These are phyloP conservation scores for Suhomyces maxii DNA, from an alignment of 1,139 yeast genomes.

Conservation along the genomic window DNA sequence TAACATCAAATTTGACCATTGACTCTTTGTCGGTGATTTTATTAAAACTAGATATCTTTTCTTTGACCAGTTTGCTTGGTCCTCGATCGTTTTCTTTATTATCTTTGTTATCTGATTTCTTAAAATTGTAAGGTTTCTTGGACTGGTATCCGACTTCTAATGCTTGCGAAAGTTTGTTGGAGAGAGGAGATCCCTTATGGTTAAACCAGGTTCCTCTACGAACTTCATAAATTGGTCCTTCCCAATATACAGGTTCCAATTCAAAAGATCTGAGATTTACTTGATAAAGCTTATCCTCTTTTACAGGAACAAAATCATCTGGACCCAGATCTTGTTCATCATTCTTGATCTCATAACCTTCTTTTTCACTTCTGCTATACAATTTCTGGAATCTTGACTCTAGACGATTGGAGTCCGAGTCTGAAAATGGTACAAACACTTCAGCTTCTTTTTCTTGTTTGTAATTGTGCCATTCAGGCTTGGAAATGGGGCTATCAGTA, in stretches of 20 bases:
- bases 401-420: slow-evolving; percentile 57
- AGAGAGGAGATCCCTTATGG: slow-evolving; percentile 60
- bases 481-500: slow-evolving; percentile 68
- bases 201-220: slow-evolving; percentile 86
- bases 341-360: neutral
- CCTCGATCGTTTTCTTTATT: slow-evolving; percentile 1
- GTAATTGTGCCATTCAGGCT: slow-evolving; percentile 62
- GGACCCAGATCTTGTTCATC: neutral
- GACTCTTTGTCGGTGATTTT: slow-evolving; percentile 10
- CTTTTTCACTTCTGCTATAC: neutral
- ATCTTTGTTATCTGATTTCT: slow-evolving; percentile 13
- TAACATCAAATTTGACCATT: slow-evolving; percentile 15
- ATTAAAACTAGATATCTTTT: slow-evolving; percentile 25
- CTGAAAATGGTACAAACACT: slow-evolving; percentile 71
- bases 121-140: slow-evolving; percentile 32
- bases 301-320: slow-evolving; percentile 40
- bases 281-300: slow-evolving; percentile 77
- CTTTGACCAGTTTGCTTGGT: slow-evolving; percentile 16
- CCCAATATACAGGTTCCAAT: slow-evolving; percentile 80
- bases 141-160: slow-evolving; percentile 56
- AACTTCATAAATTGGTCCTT: slow-evolving; percentile 81
- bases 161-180: slow-evolving; percentile 49
- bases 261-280: slow-evolving; percentile 60
- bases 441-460: slow-evolving; percentile 49
- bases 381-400: slow-evolving; percentile 48